Conservation (phyloP, 2,329 filamentous ascomycete genomes). For the Fusarium lyarnte region DNA sequence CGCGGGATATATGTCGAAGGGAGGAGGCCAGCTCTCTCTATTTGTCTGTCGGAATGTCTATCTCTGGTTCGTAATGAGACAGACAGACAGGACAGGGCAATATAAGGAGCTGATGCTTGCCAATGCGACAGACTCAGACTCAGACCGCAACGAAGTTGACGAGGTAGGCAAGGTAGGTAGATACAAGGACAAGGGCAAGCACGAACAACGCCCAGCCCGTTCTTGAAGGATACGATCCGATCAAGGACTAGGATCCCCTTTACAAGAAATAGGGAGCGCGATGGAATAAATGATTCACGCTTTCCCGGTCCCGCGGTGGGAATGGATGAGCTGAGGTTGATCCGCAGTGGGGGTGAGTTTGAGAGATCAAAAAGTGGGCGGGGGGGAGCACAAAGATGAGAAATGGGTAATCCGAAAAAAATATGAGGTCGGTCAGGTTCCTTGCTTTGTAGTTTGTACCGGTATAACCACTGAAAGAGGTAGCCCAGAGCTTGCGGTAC, state of each 20-base stretch:
- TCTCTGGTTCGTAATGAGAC: constrained; percentile 19
- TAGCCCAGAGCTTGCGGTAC: constrained; percentile 24
- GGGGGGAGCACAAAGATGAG: neutral
- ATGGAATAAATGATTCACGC: constrained; percentile 32
- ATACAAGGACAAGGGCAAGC: constrained; percentile 3
- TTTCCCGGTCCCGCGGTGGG: constrained; percentile 35
- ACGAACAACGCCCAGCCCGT: constrained; percentile 11
- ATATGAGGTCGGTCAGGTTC: constrained; percentile 16
- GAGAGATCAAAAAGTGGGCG: constrained; percentile 13
- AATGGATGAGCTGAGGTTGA: constrained; percentile 30
- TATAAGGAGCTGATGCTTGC: constrained; percentile 10
- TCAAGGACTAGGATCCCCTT: constrained; percentile 32
- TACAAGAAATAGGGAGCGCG: constrained; percentile 7
- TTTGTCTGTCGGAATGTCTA: constrained; percentile 7
- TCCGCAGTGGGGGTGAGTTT: constrained; percentile 29
- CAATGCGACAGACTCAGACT: constrained; percentile 14
- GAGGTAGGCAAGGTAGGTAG: constrained; percentile 19
- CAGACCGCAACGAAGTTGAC: constrained; percentile 21
- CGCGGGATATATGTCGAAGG: neutral
- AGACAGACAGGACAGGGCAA: neutral
- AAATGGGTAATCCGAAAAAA: constrained; percentile 3
- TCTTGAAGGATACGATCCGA: constrained; percentile 28
- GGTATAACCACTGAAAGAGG: constrained; percentile 17
- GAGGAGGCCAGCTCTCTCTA: constrained; percentile 42
- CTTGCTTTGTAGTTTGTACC: constrained; percentile 5